These are phyloP conservation scores for Peronosclerospora sorghi DNA, from an alignment of 352 stramenopile species.

Conservation along the genomic window DNA sequence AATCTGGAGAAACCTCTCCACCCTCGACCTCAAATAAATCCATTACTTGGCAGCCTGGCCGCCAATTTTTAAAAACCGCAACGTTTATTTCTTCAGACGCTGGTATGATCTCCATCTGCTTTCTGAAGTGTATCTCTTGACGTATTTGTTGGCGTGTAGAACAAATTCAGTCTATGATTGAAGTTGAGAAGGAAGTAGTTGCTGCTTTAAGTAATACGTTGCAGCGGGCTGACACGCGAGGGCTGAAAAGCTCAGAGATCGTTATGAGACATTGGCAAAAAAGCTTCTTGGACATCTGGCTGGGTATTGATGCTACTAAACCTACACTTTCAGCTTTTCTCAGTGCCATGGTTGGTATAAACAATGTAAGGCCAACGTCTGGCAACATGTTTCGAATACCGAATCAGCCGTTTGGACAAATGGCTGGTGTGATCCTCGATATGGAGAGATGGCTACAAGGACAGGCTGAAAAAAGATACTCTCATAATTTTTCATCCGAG, in stretches of 20 bases:
- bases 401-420: slow-evolving; percentile 20
- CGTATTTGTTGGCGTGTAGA: slow-evolving; percentile 8
- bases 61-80: slow-evolving; percentile 16
- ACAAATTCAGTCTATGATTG: slow-evolving; percentile 21
- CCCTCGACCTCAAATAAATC: background rate
- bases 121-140: background rate
- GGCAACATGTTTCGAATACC: background rate
- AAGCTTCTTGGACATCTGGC: slow-evolving; percentile 11
- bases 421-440: slow-evolving; percentile 17
- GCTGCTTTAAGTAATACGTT: slow-evolving; percentile 13
- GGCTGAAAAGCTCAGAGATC: background rate
- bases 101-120: slow-evolving; percentile 6
- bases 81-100: slow-evolving; percentile 16
- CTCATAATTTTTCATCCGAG: slow-evolving; percentile 1
- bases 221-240: background rate
- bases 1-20: background rate
- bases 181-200: slow-evolving; percentile 30
- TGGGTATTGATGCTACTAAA: slow-evolving; percentile 1
- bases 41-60: slow-evolving; percentile 21
- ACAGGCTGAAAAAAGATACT: slow-evolving; percentile 9
- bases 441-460: slow-evolving; percentile 24
- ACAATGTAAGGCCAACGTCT: background rate
- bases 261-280: slow-evolving; percentile 7
- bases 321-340: slow-evolving; percentile 17
- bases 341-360: slow-evolving; percentile 9